Evolutionary conservation across 768 basidiomycete genomes (phyloP), one percentile per base, ranked within the genome.

Genomic region (Symmetrospora coprosmae): DNA sequence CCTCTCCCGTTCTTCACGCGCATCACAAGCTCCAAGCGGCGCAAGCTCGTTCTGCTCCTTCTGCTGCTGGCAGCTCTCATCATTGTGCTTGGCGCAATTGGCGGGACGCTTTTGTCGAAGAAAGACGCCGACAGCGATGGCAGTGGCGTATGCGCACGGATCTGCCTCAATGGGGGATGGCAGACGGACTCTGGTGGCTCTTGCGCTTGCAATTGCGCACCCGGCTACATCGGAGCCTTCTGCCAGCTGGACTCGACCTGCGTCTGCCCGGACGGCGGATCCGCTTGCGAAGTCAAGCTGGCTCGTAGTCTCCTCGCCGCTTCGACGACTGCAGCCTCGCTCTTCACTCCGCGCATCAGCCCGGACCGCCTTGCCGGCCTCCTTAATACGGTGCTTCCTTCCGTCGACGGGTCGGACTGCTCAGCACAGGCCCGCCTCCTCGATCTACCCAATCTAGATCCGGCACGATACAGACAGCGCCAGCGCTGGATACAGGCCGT

Each of bases 171-270:
- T n/a, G 39, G 40, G 6, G 41, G 55, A 2, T 14, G 11, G 40
- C 6, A 27, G 2, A 7, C 14, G 11, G 4, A 25, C 8, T n/a
- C 28, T 3, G 41, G 46, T 34, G 55, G 43, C 7, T 9, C 19
- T 11, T 58, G 55, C 21, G n/a, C 41, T 16, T 58, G 55, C 40
- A 21, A 28, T n/a, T 58, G 55, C 34, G 38, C 23, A 3, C 25
- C 28, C 11, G 4, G 23, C 13, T 33, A 31, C 27, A 35, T 35
- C 23, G 55, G 55, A 3, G 19, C 55, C 2, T 58, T 27, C 55
- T 58, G 55, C 25, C 39, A 58, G 21, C 41, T 58, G 30, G 55
- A 58, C 43, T 11, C 55, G 14, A 58, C 25, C 8, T 58, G 55
- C 30, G 40, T 28, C 4, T 58, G 55, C 27, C 55, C 55, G 23